Conservation (phyloP, 129 eudicot genomes). For the Lactuca saligna region DNA sequence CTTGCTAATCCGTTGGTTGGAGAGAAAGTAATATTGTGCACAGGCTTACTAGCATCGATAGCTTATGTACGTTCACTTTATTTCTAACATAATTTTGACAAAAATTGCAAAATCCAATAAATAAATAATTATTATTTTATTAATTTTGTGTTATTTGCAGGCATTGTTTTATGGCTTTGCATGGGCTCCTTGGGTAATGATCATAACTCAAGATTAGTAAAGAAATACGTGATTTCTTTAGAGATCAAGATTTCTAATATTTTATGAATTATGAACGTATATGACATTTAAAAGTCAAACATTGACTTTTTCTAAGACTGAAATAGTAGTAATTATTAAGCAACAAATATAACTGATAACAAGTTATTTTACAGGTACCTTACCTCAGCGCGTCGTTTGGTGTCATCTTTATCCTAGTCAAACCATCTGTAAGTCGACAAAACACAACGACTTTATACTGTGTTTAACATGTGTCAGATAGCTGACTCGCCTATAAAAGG, state of each 20-base stretch:
- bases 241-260: not conserved
- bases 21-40: slow-evolving; percentile 68
- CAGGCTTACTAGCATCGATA: slow-evolving; percentile 74
- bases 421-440: slow-evolving; percentile 68
- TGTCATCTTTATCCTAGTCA: slow-evolving; percentile 75
- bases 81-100: not conserved
- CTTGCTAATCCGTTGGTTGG: slow-evolving; percentile 78
- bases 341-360: not conserved
- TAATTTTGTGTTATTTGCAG: slow-evolving; percentile 42
- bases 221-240: not conserved
- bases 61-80: slow-evolving; percentile 62
- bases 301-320: not conserved
- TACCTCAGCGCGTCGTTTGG: slow-evolving; percentile 92
- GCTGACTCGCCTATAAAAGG: too few species aligned
- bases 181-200: slow-evolving; percentile 93
- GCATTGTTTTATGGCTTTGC: slow-evolving; percentile 92
- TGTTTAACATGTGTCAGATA: too few species aligned
- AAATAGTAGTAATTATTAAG: not conserved
- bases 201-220: not conserved
- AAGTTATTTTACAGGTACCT: slow-evolving; percentile 61
- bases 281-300: not conserved
- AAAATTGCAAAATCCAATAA: not conserved
- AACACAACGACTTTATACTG: too few species aligned
- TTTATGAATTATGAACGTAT: not conserved
- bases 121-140: not conserved